These are phyloP conservation scores for Dactylellina sp. DNA, from an alignment of 2,329 filamentous ascomycete species.

Conservation along the genomic window DNA sequence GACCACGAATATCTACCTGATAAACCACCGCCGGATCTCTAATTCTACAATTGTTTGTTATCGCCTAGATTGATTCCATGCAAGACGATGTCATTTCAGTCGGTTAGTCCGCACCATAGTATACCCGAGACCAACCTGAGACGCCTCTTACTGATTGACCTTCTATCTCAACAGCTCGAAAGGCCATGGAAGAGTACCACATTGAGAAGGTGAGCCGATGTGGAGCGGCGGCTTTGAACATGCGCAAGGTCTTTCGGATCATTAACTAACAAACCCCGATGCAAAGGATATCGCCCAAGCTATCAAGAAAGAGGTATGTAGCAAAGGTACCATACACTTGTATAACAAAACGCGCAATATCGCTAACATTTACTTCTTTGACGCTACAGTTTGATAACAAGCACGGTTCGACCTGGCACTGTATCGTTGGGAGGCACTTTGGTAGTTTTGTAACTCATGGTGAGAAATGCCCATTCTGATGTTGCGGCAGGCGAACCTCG, in stretches of 20 bases:
- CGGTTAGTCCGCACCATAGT: slow-evolving; percentile 72
- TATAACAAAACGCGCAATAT: not conserved
- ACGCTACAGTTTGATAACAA: slow-evolving; percentile 85
- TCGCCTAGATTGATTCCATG: slow-evolving; percentile 89
- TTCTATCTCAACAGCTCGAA: slow-evolving; percentile 69
- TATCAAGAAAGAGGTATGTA: slow-evolving; percentile 87
- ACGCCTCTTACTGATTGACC: not conserved
- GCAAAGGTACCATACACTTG: not conserved
- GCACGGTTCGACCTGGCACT: slow-evolving; percentile 98
- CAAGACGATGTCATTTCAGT: slow-evolving; percentile 95
- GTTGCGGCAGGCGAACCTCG: not conserved
- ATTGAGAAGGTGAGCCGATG: slow-evolving; percentile 74
- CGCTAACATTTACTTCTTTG: slow-evolving; percentile 43
- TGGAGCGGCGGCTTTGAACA: not conserved
- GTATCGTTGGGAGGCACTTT: slow-evolving; percentile 98
- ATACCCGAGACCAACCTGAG: not conserved
- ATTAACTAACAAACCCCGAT: not conserved
- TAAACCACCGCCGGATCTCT: slow-evolving; percentile 15
- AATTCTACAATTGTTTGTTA: slow-evolving; percentile 51
- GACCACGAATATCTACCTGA: slow-evolving; percentile 57
- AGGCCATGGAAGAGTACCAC: slow-evolving; percentile 77
- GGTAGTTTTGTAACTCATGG: slow-evolving; percentile 98
- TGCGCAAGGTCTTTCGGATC: not conserved
- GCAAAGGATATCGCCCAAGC: slow-evolving; percentile 89
- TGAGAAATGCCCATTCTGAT: slow-evolving; percentile 65